Evolutionary conservation across 257 asterid genomes (phyloP).

Genomic region (Nicotiana paniculata): DNA sequence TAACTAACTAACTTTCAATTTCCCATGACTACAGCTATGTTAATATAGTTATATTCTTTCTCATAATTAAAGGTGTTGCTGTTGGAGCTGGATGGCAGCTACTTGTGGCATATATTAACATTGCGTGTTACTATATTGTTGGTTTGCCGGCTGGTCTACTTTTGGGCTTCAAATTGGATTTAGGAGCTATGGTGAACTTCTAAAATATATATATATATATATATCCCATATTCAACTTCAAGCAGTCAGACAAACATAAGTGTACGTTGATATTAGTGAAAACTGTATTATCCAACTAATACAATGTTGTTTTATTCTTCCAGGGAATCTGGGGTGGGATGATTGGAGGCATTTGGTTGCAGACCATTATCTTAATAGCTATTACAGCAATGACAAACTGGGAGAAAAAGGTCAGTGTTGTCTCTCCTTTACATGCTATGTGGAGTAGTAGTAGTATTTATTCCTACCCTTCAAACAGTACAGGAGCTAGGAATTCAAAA

Average conservation of each 20-base stretch:
- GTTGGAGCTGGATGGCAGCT: constrained; percentile 98
- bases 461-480: background rate
- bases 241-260: background rate
- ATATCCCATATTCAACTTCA: background rate
- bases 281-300: background rate
- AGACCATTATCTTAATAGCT: constrained; percentile 54
- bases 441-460: background rate
- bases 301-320: background rate
- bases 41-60: background rate
- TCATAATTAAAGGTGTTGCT: constrained; percentile 58
- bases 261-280: background rate
- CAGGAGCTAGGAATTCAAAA: background rate
- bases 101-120: constrained; percentile 61
- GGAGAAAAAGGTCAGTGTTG: constrained; percentile 59
- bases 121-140: constrained; percentile 62
- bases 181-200: constrained; percentile 42
- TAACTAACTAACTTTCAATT: no score
- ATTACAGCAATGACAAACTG: constrained; percentile 56
- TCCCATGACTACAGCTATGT: no score
- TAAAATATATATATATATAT: background rate
- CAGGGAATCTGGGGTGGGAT: constrained; percentile 94
- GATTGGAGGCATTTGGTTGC: constrained; percentile 71
- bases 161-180: constrained; percentile 52
- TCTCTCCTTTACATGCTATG: background rate
- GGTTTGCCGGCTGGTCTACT: constrained; percentile 74